Conservation (phyloP, 305 asterid species). For the Nicotiana rustica region DNA sequence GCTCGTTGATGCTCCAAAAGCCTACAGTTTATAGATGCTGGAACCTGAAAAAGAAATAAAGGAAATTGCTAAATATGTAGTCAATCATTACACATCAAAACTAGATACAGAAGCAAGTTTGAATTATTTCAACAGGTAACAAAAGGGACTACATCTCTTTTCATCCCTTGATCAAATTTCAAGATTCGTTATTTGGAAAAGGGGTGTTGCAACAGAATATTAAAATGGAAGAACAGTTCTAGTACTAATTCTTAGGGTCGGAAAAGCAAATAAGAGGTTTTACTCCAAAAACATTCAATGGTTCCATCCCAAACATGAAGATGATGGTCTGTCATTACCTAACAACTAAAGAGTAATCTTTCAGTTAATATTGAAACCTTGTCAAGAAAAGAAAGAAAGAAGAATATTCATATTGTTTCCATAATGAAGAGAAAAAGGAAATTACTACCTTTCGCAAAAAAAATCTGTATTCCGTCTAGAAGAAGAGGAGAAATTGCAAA, state of each 20-base stretch:
- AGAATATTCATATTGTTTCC: neutral
- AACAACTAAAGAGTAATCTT: no score
- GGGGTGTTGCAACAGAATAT: neutral
- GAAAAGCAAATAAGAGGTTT: neutral
- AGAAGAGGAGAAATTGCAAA: neutral
- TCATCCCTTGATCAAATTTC: neutral
- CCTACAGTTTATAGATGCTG: constrained; percentile 90
- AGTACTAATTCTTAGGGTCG: neutral
- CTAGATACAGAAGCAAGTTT: neutral
- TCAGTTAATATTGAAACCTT: neutral
- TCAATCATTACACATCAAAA: constrained; percentile 25
- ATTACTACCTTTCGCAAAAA: neutral
- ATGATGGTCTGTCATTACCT: no score
- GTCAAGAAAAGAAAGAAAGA: neutral
- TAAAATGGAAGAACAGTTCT: neutral
- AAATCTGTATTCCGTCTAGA: neutral
- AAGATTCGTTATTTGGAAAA: neutral
- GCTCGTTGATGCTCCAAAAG: constrained; percentile 91
- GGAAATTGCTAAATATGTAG: constrained; percentile 7
- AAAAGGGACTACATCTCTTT: neutral
- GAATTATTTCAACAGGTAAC: neutral
- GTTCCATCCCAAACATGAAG: neutral
- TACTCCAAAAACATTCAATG: neutral
- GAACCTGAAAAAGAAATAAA: constrained; percentile 61
- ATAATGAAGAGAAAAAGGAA: neutral